phyloP scores from a whole-genome alignment of 108 stramenopile genomes.

The Cyclotella sp. region DNA sequence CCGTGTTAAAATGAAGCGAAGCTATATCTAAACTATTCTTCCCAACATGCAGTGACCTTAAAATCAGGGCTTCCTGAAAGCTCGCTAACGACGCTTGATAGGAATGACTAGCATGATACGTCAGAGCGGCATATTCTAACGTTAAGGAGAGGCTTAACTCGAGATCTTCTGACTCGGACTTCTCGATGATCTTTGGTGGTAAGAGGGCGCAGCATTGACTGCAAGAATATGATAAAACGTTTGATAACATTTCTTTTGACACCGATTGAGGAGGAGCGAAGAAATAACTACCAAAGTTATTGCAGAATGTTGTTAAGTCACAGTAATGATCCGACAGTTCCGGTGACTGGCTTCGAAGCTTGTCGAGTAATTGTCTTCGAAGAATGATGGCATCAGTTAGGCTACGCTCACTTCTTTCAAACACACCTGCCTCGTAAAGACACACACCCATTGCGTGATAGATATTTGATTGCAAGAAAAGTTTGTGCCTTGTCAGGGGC shows the following conservation, averaged over 20 bases:
- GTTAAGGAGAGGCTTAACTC: constrained; percentile 44
- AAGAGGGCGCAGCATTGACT: constrained; percentile 19
- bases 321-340: constrained; percentile 3
- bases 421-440: constrained; percentile 34
- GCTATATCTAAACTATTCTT: constrained; percentile 53
- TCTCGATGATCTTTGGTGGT: constrained; percentile 10
- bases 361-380: constrained; percentile 38
- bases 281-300: constrained; percentile 2
- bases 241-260: constrained; percentile 13
- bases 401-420: constrained; percentile 28
- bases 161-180: constrained; percentile 33
- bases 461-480: constrained; percentile 37
- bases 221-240: constrained; percentile 17
- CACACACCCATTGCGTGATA: constrained; percentile 41
- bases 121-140: constrained; percentile 45
- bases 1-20: constrained; percentile 55
- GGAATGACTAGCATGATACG: constrained; percentile 35
- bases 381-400: constrained; percentile 24
- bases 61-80: constrained; percentile 55
- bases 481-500: constrained; percentile 31
- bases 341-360: constrained; percentile 1
- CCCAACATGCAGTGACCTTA: constrained; percentile 49
- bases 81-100: constrained; percentile 39
- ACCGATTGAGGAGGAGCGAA: constrained; percentile 14
- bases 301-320: background rate